These are phyloP conservation scores for Tolypocladium pustulatum DNA, from an alignment of 2,329 filamentous ascomycete genomes.

Conservation along the genomic window DNA sequence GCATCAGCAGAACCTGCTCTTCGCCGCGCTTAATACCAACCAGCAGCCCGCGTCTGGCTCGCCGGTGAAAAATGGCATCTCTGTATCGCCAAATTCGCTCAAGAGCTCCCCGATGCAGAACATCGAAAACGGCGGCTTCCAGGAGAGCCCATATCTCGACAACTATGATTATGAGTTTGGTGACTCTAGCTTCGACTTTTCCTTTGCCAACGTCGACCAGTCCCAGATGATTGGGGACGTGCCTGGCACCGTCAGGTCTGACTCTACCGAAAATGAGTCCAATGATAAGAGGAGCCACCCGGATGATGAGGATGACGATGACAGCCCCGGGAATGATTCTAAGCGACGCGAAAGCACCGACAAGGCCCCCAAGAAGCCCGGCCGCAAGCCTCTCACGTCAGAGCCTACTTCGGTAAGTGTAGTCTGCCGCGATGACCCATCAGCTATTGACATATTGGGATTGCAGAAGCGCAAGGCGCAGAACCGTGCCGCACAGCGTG, in stretches of 20 bases:
- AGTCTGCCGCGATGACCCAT: slow-evolving; percentile 1
- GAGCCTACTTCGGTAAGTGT: slow-evolving; percentile 90
- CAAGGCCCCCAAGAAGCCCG: slow-evolving; percentile 88
- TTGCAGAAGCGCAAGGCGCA: slow-evolving; percentile 86
- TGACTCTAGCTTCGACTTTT: slow-evolving; percentile 66
- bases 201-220: slow-evolving; percentile 35
- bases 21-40: slow-evolving; percentile 68
- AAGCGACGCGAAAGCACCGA: slow-evolving; percentile 77
- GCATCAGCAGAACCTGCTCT: slow-evolving; percentile 66
- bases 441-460: not conserved
- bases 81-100: slow-evolving; percentile 37
- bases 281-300: slow-evolving; percentile 65
- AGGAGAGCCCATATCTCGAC: slow-evolving; percentile 76
- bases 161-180: slow-evolving; percentile 67
- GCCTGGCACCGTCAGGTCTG: slow-evolving; percentile 43
- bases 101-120: slow-evolving; percentile 36
- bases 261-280: slow-evolving; percentile 43
- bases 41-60: slow-evolving; percentile 24
- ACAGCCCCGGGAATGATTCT: slow-evolving; percentile 30
- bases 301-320: slow-evolving; percentile 59
- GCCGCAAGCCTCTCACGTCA: slow-evolving; percentile 87
- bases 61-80: slow-evolving; percentile 24
- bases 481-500: slow-evolving; percentile 83
- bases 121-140: slow-evolving; percentile 33
- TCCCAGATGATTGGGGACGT: slow-evolving; percentile 68